Evolutionary conservation across 495 filamentous ascomycete species (phyloP).

Genomic region (Jackrogersella minutella): DNA sequence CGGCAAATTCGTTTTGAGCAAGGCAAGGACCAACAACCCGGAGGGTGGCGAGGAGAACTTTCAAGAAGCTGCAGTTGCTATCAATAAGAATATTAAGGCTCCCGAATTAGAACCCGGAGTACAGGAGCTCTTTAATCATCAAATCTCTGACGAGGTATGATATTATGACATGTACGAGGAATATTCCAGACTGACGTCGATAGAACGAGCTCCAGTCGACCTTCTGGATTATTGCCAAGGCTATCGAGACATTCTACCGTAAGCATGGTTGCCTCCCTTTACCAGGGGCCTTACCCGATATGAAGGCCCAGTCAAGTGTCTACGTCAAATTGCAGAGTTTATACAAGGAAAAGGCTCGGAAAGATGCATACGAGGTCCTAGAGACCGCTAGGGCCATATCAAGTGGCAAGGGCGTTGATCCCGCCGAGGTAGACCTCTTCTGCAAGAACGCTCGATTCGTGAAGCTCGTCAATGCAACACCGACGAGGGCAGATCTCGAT

Average conservation of each 20-base stretch:
- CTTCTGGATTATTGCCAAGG: conserved; percentile 93
- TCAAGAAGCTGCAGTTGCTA: conserved; percentile 87
- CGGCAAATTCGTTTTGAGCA: conserved; percentile 68
- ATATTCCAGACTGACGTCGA: conserved; percentile 30
- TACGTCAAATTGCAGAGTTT: conserved; percentile 93
- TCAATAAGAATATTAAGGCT: conserved; percentile 75
- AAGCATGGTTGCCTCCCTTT: conserved; percentile 78
- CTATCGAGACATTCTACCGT: conserved; percentile 76
- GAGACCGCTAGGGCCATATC: conserved; percentile 67
- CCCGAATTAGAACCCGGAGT: conserved; percentile 72
- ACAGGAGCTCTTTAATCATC: conserved; percentile 78
- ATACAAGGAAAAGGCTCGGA: conserved; percentile 88
- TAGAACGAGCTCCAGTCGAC: conserved; percentile 55
- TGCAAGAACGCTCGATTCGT: conserved; percentile 96
- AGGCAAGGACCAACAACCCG: conserved; percentile 73
- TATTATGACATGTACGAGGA: conserved; percentile 23
- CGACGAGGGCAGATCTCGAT: conserved; percentile 37
- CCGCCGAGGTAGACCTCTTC: conserved; percentile 87
- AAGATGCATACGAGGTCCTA: conserved; percentile 80
- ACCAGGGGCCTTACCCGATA: conserved; percentile 90
- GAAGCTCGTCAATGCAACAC: conserved; percentile 73
- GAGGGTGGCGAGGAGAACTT: conserved; percentile 98
- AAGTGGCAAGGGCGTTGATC: conserved; percentile 64
- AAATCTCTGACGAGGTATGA: conserved; percentile 55
- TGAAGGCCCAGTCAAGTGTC: conserved; percentile 94